Evolutionary conservation across 2,329 filamentous ascomycete species (phyloP), one percentile per base, ranked within the genome.

Genomic region (Colletotrichum sp.): DNA sequence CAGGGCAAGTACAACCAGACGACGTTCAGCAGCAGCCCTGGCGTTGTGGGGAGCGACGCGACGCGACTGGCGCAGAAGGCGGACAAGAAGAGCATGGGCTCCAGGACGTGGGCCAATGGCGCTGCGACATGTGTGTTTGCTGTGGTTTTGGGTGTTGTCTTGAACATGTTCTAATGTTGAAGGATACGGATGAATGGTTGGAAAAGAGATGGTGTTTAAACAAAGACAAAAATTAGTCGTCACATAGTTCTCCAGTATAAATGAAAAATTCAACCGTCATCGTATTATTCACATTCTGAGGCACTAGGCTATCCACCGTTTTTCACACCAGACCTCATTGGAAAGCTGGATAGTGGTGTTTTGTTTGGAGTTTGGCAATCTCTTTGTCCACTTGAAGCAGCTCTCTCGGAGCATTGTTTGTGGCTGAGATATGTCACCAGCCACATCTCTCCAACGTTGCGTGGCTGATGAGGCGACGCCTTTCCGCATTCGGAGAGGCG

Each of bases 1-100:
- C 66, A 81, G 55, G 86, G 86, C 9, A 72, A 65, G 18, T 84
- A 84, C 71, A 82, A 84, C 30, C 83, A 84, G 72, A 85, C 83
- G 9, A 86, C 83, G 59, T 88, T 88, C 78, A 79, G 81, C 60
- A 80, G 68, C 18, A 73, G 78, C 30, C 75, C 77, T 10, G 75
- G 71, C 1, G 60, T 76, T 8, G 18, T 79, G n/a, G 78, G 78
- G 8, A 68, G 71, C 1, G 36, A 71, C 68, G 59, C 68, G 39
- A 71, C 68, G 28, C 34, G 59, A 22, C 30, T 57, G 9, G 63
- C 36, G 63, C 39, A 52, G 57, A 48, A 30, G 34, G 18, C 34
- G 6, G 16, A 36, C 5, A 48, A 36, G 34, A 48, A 64, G 16
- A 65, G 16, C 36, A 62, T 44, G 2, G 44, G 68, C 16, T 4